Evolutionary conservation across 2,329 filamentous ascomycete species (phyloP).

Genomic region (Ambrosiella beaveri): DNA sequence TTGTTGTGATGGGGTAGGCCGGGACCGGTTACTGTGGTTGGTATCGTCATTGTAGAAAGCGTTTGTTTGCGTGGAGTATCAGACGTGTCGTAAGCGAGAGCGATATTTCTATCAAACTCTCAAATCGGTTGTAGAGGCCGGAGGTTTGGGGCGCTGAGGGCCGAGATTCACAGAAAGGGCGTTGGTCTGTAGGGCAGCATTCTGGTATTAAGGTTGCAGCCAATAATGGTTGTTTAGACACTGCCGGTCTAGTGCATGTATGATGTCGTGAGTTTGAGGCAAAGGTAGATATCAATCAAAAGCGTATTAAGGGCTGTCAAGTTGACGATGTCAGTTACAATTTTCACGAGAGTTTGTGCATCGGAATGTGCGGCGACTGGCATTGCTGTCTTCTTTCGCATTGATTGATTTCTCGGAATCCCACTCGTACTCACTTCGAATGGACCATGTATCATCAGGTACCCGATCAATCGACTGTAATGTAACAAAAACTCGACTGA

Average conservation of each 20-base stretch:
- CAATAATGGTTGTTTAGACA: no score
- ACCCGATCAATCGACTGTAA: neutral
- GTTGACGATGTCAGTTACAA: neutral
- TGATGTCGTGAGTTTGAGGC: no score
- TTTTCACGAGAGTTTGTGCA: neutral
- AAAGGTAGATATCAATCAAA: neutral
- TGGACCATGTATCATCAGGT: neutral
- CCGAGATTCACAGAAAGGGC: no score
- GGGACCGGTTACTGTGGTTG: neutral
- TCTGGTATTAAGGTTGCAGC: no score
- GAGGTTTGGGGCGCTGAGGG: no score
- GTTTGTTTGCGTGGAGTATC: no score
- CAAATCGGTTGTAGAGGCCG: no score
- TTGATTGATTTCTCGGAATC: neutral
- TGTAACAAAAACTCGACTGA: no score
- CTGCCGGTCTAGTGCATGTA: no score
- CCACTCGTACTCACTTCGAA: neutral
- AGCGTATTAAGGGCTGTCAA: no score
- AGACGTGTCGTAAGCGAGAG: neutral
- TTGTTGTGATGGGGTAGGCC: neutral
- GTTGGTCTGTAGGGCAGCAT: no score
- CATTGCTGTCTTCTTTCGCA: neutral
- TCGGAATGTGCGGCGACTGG: neutral
- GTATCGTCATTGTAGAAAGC: neutral
- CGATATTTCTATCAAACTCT: neutral